These are phyloP conservation scores for Ceratopteris richardii DNA, from an alignment of 75 land plant genomes.

Conservation along the genomic window DNA sequence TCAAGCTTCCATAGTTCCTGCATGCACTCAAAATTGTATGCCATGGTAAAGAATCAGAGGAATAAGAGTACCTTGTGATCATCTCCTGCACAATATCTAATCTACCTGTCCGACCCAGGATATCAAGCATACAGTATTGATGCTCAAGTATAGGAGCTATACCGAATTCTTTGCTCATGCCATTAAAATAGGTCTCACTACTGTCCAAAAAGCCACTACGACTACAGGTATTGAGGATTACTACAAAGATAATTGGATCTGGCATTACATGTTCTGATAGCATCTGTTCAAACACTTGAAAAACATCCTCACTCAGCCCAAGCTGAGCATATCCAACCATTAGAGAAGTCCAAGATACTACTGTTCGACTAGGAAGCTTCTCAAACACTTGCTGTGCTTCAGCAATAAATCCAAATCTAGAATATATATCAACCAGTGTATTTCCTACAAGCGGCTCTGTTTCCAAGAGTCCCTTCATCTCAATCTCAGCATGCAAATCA, in stretches of 20 bases:
- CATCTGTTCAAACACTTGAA: conserved; percentile 57
- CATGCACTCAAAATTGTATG: background rate
- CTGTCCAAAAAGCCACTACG: conserved; percentile 46
- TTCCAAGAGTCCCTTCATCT: background rate
- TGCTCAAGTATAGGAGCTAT: conserved; percentile 43
- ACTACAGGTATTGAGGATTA: conserved; percentile 50
- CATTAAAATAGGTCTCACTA: conserved; percentile 39
- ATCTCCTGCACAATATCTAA: conserved; percentile 30
- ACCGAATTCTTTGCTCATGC: conserved; percentile 45
- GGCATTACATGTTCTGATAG: conserved; percentile 30
- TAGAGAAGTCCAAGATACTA: conserved; percentile 58
- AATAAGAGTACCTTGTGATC: conserved; percentile 31
- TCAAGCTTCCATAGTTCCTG: background rate
- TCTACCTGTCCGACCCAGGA: conserved; percentile 42
- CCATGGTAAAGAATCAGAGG: conserved; percentile 31
- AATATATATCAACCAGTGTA: conserved; percentile 14
- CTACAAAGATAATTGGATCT: conserved; percentile 31
- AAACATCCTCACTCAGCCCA: conserved; percentile 47
- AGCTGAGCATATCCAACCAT: conserved; percentile 46
- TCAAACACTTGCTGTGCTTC: conserved; percentile 58
- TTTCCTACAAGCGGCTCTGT: conserved; percentile 9
- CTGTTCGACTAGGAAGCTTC: conserved; percentile 39
- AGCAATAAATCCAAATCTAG: conserved; percentile 11
- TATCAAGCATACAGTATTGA: conserved; percentile 37
- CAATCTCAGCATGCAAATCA: conserved; percentile 1